Conservation (phyloP, 345 rosid species). For the Acer negundo region DNA sequence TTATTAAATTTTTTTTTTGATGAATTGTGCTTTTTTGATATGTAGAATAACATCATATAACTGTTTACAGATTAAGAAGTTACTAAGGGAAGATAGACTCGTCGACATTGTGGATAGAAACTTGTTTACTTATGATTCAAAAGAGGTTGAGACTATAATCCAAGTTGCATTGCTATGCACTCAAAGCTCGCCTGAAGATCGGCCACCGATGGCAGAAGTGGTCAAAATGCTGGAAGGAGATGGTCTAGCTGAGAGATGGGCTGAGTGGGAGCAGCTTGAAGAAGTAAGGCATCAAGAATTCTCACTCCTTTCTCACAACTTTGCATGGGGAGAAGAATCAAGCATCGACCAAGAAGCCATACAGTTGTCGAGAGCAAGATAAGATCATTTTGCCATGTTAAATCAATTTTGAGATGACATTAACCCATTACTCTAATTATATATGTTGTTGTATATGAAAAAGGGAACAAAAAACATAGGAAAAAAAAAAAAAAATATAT, state of each 20-base stretch:
- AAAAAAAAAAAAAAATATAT: not conserved
- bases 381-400: slow-evolving; percentile 20
- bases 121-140: slow-evolving; percentile 45
- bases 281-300: slow-evolving; percentile 58
- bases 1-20: not conserved
- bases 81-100: slow-evolving; percentile 69
- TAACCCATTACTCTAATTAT: not conserved
- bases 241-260: slow-evolving; percentile 75
- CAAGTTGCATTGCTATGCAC: slow-evolving; percentile 85
- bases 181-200: slow-evolving; percentile 73
- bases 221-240: slow-evolving; percentile 78
- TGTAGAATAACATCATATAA: not conserved
- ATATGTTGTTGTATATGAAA: not conserved
- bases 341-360: slow-evolving; percentile 73
- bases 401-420: slow-evolving; percentile 8
- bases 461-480: not conserved
- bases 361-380: slow-evolving; percentile 76
- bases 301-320: slow-evolving; percentile 50
- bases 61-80: slow-evolving; percentile 61
- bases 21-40: not conserved
- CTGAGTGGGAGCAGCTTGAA: slow-evolving; percentile 71
- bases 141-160: slow-evolving; percentile 73
- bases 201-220: slow-evolving; percentile 74
- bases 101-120: slow-evolving; percentile 73
- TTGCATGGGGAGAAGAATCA: slow-evolving; percentile 71